phyloP scores from a whole-genome alignment of 2,329 filamentous ascomycete genomes.

The Thermothelomyces thermophilus region DNA sequence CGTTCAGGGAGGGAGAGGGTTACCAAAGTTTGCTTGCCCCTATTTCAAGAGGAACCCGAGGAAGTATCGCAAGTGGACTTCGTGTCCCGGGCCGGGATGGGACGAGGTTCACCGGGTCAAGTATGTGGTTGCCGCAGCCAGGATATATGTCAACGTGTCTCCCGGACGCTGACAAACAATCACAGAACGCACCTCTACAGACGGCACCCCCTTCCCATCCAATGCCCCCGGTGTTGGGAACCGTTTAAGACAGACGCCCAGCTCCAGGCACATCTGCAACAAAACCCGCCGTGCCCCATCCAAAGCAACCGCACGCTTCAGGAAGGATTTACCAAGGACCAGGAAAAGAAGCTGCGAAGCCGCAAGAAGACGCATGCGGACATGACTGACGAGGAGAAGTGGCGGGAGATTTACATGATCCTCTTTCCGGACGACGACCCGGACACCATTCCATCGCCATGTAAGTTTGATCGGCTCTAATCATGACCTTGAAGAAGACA shows the following conservation, averaged over 20 bases:
- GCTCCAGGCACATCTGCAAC: constrained; percentile 20
- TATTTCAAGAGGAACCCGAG: constrained; percentile 25
- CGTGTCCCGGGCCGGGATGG: constrained; percentile 25
- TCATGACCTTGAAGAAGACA: no score
- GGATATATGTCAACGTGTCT: background rate
- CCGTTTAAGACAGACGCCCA: constrained; percentile 18
- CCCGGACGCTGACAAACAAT: background rate
- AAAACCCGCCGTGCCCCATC: constrained; percentile 20
- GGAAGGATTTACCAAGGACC: constrained; percentile 24
- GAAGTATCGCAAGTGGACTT: constrained; percentile 25
- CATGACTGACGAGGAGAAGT: constrained; percentile 25
- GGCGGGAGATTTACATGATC: constrained; percentile 25
- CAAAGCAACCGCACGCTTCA: constrained; percentile 14
- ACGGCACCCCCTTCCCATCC: constrained; percentile 21
- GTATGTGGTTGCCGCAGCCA: constrained; percentile 8
- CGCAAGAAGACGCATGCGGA: constrained; percentile 23
- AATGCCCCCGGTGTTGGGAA: constrained; percentile 24
- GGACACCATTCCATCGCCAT: constrained; percentile 18
- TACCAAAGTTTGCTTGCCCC: constrained; percentile 24
- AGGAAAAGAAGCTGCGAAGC: constrained; percentile 23
- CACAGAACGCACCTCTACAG: constrained; percentile 24
- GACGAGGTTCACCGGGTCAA: constrained; percentile 25
- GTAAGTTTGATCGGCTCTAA: constrained; percentile 17
- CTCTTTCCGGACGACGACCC: constrained; percentile 23
- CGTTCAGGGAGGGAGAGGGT: background rate